Evolutionary conservation across 495 filamentous ascomycete genomes (phyloP), one percentile per base, ranked within the genome.

Genomic region (Lentithecium fluviatile): DNA sequence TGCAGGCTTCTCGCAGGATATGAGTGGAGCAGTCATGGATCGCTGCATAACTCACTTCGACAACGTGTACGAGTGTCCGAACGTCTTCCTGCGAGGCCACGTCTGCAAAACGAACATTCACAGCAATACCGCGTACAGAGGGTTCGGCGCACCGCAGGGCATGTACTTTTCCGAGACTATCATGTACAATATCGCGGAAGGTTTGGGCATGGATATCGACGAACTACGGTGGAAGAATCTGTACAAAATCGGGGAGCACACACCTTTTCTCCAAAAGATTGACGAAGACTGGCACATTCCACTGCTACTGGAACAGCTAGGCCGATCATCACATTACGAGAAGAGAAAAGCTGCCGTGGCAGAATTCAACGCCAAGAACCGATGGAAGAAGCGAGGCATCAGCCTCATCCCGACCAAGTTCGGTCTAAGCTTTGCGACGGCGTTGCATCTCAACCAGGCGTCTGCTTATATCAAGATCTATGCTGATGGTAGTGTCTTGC

Each of bases 1-100:
- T 53, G 74, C 71, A 17, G 75, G 75, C 17, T 72, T 56, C 51
- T 75, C 75, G 12, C 62, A 67, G 21, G 75, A 77, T 38, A 61
- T 76, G 64, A 75, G 73, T 45, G 70, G 69, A 1, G 74, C 75
- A 7, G 74, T 77, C 6, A 76, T 76, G 74, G 74, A 76, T 47
- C 64, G 75, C 6, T 71, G 70, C 21, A 61, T 71, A 13, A 77
- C 75, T 2, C 75, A 77, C 43, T 61, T 76, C 19, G 75, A 77
- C 11, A 74, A 72, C 43, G 63, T 62, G 20, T 77, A 77, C 49
- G 73, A 74, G 58, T 73, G 71, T 15, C 75, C 75, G 10, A 55
- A 77, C 60, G 70, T 76, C 6, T 58, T 70, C 48, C 58, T 77
- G 29, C 70, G 74, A 0, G 74, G 71, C 2, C 70, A 75, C 53